Base-by-base conservation (phyloP, 2,329 filamentous ascomycete genomes). In the Aspergillus sp. region DNA sequence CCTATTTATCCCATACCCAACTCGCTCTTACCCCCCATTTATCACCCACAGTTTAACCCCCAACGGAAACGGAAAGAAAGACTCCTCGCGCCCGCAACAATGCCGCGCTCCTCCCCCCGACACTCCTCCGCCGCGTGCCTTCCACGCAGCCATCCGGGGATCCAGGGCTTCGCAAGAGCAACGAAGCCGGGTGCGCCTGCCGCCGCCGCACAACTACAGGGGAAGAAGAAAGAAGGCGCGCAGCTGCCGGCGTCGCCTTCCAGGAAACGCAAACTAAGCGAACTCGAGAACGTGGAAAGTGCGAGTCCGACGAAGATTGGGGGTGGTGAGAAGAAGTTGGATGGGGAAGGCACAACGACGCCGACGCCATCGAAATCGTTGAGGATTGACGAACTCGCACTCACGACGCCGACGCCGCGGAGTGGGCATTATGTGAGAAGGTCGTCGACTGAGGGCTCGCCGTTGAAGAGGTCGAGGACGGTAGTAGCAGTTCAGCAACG, bases 91-190 rank as follows among this genome's bases (percentile, higher is more conserved):
- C n/a, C n/a, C n/a, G 14, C 12, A 32, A 40, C 49, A 41, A 59
- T 57, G 51, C 49, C 47, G 44, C 53, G 52, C 43, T 41, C 49
- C 30, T 51, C 55, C 33, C 41, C 55, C 29, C 41, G 42, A 35
- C 41, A 43, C 39, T n/a, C n/a, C n/a, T n/a, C n/a, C n/a, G n/a
- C n/a, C n/a, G 39, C 45, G 46, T 37, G 46, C 52, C 52, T 58
- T 44, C 49, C 53, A 29, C 45, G 47, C 34, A 44, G 38, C 13
- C 58, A 60, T 40, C 42, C 45, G 56, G 68, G 55, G 47, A 63
- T 69, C 29, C 57, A 60, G 42, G 52, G 50, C 36, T 69, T 68
- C 42, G 53, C 63, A 36, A 60, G 55, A 42, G 49, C 66, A 36
- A 61, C 59, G 28, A 68, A 69, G 43, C 55, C 62, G 12, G 11